Conservation (phyloP, 352 stramenopile species). For the Phytophthora melonis region DNA sequence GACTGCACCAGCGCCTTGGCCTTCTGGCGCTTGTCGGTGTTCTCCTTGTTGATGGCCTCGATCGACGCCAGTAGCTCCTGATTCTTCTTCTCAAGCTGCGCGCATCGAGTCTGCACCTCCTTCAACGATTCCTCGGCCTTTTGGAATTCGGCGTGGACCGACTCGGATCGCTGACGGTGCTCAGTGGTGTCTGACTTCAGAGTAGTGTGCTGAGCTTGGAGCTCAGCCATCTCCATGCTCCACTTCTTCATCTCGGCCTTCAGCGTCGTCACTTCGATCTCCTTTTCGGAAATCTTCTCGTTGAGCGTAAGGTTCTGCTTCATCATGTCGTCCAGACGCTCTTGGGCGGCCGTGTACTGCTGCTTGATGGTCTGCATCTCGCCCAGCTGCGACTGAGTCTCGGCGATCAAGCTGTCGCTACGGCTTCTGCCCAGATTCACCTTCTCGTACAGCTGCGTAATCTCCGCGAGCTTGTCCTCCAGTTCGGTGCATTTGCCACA, state of each 20-base stretch:
- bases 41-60: conserved; percentile 62
- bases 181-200: conserved; percentile 58
- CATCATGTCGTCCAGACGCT: conserved; percentile 54
- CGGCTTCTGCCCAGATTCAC: conserved; percentile 66
- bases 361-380: conserved; percentile 57
- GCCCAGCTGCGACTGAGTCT: conserved; percentile 55
- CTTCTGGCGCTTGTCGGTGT: conserved; percentile 75
- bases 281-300: conserved; percentile 65
- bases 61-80: conserved; percentile 54
- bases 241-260: conserved; percentile 59
- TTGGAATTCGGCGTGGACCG: conserved; percentile 55
- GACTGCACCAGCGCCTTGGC: conserved; percentile 73
- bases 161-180: conserved; percentile 52
- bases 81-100: conserved; percentile 64
- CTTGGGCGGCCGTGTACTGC: conserved; percentile 43
- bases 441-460: conserved; percentile 65
- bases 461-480: conserved; percentile 59
- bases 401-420: conserved; percentile 65
- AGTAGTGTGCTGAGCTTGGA: conserved; percentile 51
- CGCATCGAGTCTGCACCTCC: conserved; percentile 48
- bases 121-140: conserved; percentile 48
- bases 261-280: conserved; percentile 54
- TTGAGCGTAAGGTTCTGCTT: conserved; percentile 66
- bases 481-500: conserved; percentile 56
- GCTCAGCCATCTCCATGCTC: conserved; percentile 46